These are phyloP conservation scores for Aspergillus calidoustus DNA, from an alignment of 2,329 filamentous ascomycete genomes.

Conservation along the genomic window DNA sequence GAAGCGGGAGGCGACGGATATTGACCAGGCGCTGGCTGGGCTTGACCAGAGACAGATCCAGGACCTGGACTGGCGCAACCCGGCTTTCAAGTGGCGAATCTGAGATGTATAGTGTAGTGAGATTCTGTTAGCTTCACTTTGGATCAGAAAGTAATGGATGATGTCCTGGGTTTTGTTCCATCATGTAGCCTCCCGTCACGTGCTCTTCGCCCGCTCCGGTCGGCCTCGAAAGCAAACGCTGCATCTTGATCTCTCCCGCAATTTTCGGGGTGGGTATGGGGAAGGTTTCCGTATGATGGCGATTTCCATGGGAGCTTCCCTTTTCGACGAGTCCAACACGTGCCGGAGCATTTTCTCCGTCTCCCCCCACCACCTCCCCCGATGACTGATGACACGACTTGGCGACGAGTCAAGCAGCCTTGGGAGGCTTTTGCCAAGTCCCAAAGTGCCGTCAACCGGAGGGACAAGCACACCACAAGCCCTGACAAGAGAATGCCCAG, in stretches of 20 bases:
- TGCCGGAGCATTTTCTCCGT: not conserved
- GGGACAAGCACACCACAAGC: not conserved
- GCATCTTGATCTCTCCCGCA: too few relatives aligned
- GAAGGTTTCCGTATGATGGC: not conserved
- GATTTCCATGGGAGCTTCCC: not conserved
- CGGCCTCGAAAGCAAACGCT: too few relatives aligned
- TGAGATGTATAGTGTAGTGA: not conserved
- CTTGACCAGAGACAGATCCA: constrained; percentile 59
- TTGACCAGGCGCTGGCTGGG: constrained; percentile 61
- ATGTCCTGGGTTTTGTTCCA: not conserved
- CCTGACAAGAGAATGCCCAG: not conserved
- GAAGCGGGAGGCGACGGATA: constrained; percentile 58
- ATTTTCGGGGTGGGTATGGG: not conserved
- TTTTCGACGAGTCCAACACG: not conserved
- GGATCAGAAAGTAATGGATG: not conserved
- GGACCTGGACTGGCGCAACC: constrained; percentile 70
- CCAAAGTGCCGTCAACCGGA: not conserved
- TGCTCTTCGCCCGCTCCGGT: too few relatives aligned
- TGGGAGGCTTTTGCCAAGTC: not conserved
- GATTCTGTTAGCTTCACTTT: not conserved
- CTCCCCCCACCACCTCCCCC: not conserved
- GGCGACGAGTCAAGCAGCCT: not conserved
- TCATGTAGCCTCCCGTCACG: too few relatives aligned
- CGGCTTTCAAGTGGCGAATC: constrained; percentile 41
- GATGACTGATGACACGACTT: not conserved